Evolutionary conservation across 2,329 filamentous ascomycete species (phyloP).

Genomic region (Aspergillus thermomutatus): DNA sequence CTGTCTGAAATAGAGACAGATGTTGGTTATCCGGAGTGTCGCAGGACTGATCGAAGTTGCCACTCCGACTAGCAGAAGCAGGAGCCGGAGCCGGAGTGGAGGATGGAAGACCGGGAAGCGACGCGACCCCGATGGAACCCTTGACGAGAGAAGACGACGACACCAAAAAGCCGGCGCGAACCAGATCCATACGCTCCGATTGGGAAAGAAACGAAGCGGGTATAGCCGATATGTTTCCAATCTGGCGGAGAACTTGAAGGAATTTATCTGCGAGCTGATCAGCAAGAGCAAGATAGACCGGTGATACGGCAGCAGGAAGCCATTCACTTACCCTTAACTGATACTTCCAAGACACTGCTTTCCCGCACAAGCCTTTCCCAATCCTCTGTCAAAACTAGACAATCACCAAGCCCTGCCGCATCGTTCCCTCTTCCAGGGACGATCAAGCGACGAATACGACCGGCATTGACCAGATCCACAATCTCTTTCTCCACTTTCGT

Average conservation of each 20-base stretch:
- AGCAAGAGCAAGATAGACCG: background rate
- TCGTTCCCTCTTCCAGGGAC: constrained; percentile 57
- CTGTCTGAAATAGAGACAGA: constrained; percentile 20
- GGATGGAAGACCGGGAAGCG: constrained; percentile 29
- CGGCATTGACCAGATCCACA: constrained; percentile 49
- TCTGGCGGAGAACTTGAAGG: constrained; percentile 43
- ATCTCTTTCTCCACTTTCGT: constrained; percentile 61
- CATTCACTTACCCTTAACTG: constrained; percentile 31
- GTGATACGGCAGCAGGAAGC: background rate
- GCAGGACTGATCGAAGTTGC: background rate
- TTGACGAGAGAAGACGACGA: constrained; percentile 42
- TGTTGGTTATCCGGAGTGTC: background rate
- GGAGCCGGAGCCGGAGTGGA: constrained; percentile 13
- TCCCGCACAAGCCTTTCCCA: constrained; percentile 47
- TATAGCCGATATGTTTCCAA: constrained; percentile 48
- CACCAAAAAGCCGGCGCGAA: constrained; percentile 54
- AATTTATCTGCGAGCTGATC: constrained; percentile 45
- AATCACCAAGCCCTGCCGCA: constrained; percentile 55
- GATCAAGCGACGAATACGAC: constrained; percentile 52
- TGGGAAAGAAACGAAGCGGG: constrained; percentile 44
- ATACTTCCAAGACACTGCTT: constrained; percentile 31
- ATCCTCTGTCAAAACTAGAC: constrained; percentile 52
- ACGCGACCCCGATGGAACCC: constrained; percentile 43
- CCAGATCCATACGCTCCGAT: constrained; percentile 48
- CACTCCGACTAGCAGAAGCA: constrained; percentile 26